Conservation (phyloP, 192 early-diverging fungal species). For the Coemansia sp. region DNA sequence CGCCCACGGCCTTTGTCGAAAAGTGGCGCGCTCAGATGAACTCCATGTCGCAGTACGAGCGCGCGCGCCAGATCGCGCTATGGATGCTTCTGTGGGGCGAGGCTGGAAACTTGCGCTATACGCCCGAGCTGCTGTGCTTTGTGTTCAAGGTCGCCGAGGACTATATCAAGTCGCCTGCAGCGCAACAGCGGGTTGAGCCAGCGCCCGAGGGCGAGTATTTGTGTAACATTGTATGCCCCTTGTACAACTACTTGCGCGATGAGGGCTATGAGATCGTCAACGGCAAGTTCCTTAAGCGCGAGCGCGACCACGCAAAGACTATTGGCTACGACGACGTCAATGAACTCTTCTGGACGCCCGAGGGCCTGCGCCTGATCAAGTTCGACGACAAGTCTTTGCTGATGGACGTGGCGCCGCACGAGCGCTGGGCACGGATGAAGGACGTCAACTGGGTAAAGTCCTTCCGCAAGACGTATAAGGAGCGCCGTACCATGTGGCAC, state of each 20-base stretch:
- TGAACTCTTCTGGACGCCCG: conserved; percentile 78
- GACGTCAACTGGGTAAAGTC: conserved; percentile 69
- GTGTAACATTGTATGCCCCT: conserved; percentile 64
- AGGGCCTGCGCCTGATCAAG: conserved; percentile 60
- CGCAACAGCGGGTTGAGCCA: conserved; percentile 55
- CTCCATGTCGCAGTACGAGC: conserved; percentile 67
- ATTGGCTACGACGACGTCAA: conserved; percentile 87
- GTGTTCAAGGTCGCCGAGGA: conserved; percentile 70
- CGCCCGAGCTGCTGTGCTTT: conserved; percentile 75
- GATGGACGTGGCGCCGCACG: conserved; percentile 60
- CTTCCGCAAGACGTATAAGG: conserved; percentile 81
- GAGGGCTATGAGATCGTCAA: conserved; percentile 70
- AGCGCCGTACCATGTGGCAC: conserved; percentile 83
- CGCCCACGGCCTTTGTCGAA: conserved; percentile 57
- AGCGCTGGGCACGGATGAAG: conserved; percentile 63
- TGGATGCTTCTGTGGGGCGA: conserved; percentile 83
- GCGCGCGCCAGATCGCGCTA: conserved; percentile 69
- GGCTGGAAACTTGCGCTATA: conserved; percentile 71
- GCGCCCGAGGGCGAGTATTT: conserved; percentile 71
- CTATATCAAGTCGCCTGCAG: conserved; percentile 56
- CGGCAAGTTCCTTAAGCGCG: conserved; percentile 70
- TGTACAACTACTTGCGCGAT: conserved; percentile 74
- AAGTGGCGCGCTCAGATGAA: conserved; percentile 74
- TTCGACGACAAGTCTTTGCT: conserved; percentile 61
- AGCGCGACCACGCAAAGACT: conserved; percentile 71